These are phyloP conservation scores for Tuber aestivum DNA, from an alignment of 495 filamentous ascomycete species.

Conservation along the genomic window DNA sequence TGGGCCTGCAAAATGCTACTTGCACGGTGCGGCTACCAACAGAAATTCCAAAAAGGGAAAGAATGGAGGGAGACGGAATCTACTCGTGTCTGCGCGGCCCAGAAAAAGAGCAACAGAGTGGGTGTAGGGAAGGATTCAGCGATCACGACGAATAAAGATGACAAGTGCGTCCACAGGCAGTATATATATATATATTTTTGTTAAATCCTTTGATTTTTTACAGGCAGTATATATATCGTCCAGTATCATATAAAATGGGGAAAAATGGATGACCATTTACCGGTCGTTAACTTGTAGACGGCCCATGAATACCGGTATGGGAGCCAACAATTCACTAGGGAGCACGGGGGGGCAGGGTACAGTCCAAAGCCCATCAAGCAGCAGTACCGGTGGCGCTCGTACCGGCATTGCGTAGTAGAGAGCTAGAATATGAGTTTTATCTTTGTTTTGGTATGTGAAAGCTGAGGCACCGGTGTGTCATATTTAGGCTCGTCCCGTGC, in stretches of 20 bases:
- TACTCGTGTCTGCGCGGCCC: neutral
- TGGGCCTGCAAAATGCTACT: neutral
- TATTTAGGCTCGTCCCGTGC: neutral
- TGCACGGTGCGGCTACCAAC: neutral
- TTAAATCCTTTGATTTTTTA: too few species aligned
- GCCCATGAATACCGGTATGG: neutral
- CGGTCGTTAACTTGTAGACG: neutral
- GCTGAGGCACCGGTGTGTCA: neutral
- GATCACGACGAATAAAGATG: neutral
- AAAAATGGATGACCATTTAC: neutral
- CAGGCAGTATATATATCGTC: neutral
- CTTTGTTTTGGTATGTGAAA: neutral
- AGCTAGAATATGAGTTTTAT: neutral
- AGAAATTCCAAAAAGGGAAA: neutral
- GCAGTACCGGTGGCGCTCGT: neutral
- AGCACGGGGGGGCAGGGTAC: neutral
- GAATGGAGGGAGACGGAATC: neutral
- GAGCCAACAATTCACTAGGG: neutral
- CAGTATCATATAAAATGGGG: neutral
- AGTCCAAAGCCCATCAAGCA: neutral
- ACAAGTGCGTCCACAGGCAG: neutral
- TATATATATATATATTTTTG: neutral
- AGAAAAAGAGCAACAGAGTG: neutral
- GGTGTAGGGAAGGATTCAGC: neutral
- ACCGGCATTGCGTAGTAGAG: neutral